These are phyloP conservation scores for Hymenoscyphus infarciens DNA, from an alignment of 2,329 filamentous ascomycete genomes.

Conservation along the genomic window DNA sequence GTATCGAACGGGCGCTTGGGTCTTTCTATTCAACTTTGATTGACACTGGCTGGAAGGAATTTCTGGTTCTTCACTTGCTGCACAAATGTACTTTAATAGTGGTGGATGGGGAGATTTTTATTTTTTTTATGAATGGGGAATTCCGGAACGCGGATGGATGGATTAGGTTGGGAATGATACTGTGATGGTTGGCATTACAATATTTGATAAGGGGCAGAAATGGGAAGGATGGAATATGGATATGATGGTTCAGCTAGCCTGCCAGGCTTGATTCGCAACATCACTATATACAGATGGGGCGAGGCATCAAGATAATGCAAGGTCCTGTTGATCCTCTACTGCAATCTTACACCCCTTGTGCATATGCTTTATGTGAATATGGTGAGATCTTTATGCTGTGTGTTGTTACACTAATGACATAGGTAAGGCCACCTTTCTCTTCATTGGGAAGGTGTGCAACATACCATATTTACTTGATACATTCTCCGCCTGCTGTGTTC, in stretches of 20 bases:
- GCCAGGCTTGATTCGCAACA: neutral
- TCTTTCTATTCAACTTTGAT: constrained; percentile 7
- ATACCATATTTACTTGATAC: no score
- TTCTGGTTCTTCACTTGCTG: constrained; percentile 9
- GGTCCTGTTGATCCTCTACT: constrained; percentile 10
- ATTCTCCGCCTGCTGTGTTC: no score
- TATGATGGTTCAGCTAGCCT: constrained; percentile 13
- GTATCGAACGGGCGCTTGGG: constrained; percentile 6
- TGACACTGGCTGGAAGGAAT: constrained; percentile 3
- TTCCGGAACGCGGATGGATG: neutral
- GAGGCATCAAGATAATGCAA: constrained; percentile 7
- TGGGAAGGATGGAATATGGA: neutral
- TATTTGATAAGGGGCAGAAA: neutral
- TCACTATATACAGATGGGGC: neutral
- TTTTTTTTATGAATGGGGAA: neutral
- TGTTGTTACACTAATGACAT: neutral
- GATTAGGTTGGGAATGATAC: neutral
- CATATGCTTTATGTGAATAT: neutral
- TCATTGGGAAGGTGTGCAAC: no score
- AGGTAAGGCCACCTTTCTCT: neutral
- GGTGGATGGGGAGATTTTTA: neutral
- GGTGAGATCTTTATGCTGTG: neutral
- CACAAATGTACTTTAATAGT: constrained; percentile 15
- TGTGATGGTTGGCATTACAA: neutral
- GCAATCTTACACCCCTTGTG: neutral